Evolutionary conservation across 1,139 yeast genomes (phyloP), one percentile per base, ranked within the genome.

Genomic region (Saccharomyces pastorianus): DNA sequence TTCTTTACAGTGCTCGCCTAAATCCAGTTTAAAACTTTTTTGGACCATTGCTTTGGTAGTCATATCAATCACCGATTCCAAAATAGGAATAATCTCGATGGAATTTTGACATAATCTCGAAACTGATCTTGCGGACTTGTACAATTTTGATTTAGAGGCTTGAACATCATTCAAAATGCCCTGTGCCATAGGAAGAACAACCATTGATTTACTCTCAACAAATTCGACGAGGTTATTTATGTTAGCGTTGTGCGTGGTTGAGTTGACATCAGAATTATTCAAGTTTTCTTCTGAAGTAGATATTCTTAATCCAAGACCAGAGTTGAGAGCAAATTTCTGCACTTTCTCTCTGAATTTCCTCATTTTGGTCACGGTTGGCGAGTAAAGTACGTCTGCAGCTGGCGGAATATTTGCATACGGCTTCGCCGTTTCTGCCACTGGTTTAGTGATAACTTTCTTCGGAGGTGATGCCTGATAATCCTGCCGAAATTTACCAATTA

Each of bases 311-410:
- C 51, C 51, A n/a, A 50, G 31, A 4, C 51, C 51, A n/a, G 48
- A 41, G 27, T 34, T 50, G 8, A 46, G 23, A 4, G 48, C 51
- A n/a, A 50, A 50, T 20, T 50, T 31, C 8, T 44, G 25, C 14
- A 50, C 25, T 14, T 44, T 50, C n/a, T 50, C 51, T 44, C 44
- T 50, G 23, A 50, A 50, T 31, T 9, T 44, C 29, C 34, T 47
- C 17, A 44, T 44, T n/a, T 31, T 44, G 6, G 13, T 44, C 5
- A 20, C 44, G 17, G n/a, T 17, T 20, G 44, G 44, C 13, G 44
- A 38, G 20, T 17, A n/a, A 17, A 6, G 44, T 38, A 38, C 25
- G 11, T 20, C 25, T 38, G 13, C 20, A 38, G 26, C 85, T 87
- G 25, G 4, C 11, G 25, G 32, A 9, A 29, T 38, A 6, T 38